A percentile compares a stretch with the other conserved stretches of the same genome.
Conservation (phyloP, 495 filamentous ascomycete species). For the Penicillium soppii region DNA sequence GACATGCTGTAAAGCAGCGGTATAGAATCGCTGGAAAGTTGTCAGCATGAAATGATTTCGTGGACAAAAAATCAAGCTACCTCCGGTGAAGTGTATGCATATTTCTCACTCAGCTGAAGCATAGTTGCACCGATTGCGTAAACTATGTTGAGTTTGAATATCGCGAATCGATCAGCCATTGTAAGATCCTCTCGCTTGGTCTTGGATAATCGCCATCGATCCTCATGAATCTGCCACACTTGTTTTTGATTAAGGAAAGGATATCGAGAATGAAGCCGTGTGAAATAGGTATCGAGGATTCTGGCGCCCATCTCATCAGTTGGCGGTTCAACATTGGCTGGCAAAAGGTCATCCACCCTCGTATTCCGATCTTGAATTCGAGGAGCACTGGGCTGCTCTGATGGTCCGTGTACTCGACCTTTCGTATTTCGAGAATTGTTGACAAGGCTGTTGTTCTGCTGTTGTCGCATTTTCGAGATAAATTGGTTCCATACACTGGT, state of each 20-base stretch:
- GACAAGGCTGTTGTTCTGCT: slow-evolving; percentile 5
- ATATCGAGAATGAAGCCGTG: slow-evolving; percentile 46
- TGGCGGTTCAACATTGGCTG: slow-evolving; percentile 46
- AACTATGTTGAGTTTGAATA: slow-evolving; percentile 52
- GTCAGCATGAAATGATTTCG: not conserved
- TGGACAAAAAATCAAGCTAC: slow-evolving; percentile 12
- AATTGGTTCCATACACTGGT: slow-evolving; percentile 54
- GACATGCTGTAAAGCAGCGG: slow-evolving; percentile 49
- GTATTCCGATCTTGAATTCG: slow-evolving; percentile 20
- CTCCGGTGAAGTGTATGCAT: slow-evolving; percentile 45
- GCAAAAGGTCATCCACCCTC: slow-evolving; percentile 40
- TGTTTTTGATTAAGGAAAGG: slow-evolving; percentile 49
- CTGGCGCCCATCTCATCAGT: slow-evolving; percentile 46
- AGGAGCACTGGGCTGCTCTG: slow-evolving; percentile 9
- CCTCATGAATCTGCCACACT: slow-evolving; percentile 44
- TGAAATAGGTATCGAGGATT: slow-evolving; percentile 49
- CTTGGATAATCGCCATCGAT: slow-evolving; percentile 42
- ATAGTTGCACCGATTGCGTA: slow-evolving; percentile 54
- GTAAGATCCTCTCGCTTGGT: slow-evolving; percentile 40
- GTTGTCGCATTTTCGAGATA: slow-evolving; percentile 34
- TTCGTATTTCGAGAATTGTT: slow-evolving; percentile 1
- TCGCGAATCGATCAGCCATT: slow-evolving; percentile 42
- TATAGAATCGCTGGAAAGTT: slow-evolving; percentile 42
- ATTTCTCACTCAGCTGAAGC: slow-evolving; percentile 48
- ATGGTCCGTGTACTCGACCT: slow-evolving; percentile 2